A percentile compares a stretch with the other conserved stretches of the same genome.
These are phyloP conservation scores for Pichia gijzeniarum DNA, from an alignment of 805 yeast species.

Conservation along the genomic window DNA sequence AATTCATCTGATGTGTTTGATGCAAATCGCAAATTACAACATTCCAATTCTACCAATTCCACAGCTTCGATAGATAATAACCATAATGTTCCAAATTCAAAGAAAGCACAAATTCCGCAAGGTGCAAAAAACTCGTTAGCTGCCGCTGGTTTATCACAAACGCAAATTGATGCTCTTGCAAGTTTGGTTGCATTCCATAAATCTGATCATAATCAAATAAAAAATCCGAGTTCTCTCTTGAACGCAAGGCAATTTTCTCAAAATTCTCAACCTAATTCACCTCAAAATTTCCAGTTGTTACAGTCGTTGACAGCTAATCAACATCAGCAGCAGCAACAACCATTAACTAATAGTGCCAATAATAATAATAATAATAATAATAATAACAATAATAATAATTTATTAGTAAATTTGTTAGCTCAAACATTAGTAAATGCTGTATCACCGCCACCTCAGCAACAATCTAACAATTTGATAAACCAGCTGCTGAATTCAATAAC, in stretches of 20 bases:
- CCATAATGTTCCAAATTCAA: neutral
- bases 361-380: conserved; percentile 2
- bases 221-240: neutral
- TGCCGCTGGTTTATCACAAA: conserved; percentile 59
- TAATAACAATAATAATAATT: neutral
- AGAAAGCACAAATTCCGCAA: conserved; percentile 56
- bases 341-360: conserved; percentile 4
- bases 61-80: neutral
- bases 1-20: conserved; percentile 1
- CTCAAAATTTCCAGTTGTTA: conserved; percentile 4
- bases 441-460: conserved; percentile 1
- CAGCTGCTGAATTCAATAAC: neutral
- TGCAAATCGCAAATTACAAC: neutral
- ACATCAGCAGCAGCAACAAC: conserved; percentile 12
- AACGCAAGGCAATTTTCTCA: neutral
- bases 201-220: conserved; percentile 9
- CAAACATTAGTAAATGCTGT: conserved; percentile 9
- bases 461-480: neutral
- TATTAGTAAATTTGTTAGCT: conserved; percentile 11
- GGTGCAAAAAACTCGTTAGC: conserved; percentile 61
- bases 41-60: neutral
- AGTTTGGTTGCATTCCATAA: conserved; percentile 67
- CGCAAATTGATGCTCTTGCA: conserved; percentile 67
- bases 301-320: conserved; percentile 4
- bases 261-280: neutral